Evolutionary conservation across 176 grass and related monocot genomes (phyloP).

Genomic region (Ensete glaucum): DNA sequence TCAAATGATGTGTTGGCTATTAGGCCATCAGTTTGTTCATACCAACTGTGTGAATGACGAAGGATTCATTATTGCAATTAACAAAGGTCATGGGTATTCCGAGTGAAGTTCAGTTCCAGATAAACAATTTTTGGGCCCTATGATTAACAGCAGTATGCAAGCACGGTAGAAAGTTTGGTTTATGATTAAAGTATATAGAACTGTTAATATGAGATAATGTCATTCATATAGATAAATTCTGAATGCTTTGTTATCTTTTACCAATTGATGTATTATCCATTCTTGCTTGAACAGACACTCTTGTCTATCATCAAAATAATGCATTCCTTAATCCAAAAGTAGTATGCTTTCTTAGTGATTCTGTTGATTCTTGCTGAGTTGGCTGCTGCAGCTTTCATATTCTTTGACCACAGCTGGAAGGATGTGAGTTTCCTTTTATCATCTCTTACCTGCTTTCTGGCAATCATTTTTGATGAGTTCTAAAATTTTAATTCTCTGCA

Average conservation of each 20-base stretch:
- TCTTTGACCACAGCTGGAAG: conserved; percentile 97
- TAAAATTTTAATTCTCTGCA: conserved; percentile 26
- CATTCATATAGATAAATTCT: background rate
- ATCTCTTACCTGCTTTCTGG: conserved; percentile 10
- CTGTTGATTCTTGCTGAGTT: conserved; percentile 69
- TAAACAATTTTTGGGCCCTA: no score
- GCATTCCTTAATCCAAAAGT: conserved; percentile 50
- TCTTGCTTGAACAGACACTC: background rate
- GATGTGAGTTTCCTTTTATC: conserved; percentile 52
- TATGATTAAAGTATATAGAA: no score
- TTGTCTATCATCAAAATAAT: background rate
- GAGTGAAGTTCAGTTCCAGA: no score
- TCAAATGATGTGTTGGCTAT: no score
- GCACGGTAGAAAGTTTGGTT: no score
- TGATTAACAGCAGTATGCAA: no score
- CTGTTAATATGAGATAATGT: no score
- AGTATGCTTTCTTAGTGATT: conserved; percentile 78
- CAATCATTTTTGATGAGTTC: background rate
- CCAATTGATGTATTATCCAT: background rate
- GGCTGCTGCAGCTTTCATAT: conserved; percentile 92
- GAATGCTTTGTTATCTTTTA: background rate
- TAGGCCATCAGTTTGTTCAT: no score
- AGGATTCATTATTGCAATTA: no score
- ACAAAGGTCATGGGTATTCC: no score
- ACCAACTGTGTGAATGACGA: no score